Percentiles rank a stretch among this genome's conserved stretches.
Conservation (phyloP, 192 early-diverging fungal species). For the Linnemannia schmuckeri region DNA sequence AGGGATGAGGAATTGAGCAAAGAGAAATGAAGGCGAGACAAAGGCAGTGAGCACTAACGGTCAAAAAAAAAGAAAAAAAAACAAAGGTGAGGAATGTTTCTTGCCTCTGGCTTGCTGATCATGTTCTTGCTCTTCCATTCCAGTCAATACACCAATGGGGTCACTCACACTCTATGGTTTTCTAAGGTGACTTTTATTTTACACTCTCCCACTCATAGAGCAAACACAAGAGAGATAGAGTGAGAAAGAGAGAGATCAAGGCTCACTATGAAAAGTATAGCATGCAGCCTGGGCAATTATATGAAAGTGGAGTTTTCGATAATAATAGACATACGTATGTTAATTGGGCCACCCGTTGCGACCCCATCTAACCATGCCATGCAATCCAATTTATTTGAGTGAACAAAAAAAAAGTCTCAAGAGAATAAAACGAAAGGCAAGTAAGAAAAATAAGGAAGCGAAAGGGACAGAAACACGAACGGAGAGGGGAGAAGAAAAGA, state of each 20-base stretch:
- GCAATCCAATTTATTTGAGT: slow-evolving; percentile 1
- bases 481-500: background rate
- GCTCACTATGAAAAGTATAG: background rate
- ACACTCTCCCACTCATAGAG: background rate
- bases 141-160: background rate
- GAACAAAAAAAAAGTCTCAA: background rate
- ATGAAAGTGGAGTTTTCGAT: slow-evolving; percentile 8
- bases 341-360: background rate
- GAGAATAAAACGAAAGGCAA: background rate
- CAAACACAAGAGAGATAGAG: too few species aligned
- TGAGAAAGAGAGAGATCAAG: background rate
- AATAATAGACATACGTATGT: background rate
- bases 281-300: background rate
- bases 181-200: background rate
- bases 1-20: background rate
- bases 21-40: slow-evolving; percentile 16
- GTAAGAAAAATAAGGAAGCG: too few species aligned
- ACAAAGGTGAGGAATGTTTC: background rate
- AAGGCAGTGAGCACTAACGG: background rate
- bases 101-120: background rate
- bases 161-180: background rate
- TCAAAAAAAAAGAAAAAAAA: background rate
- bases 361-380: background rate
- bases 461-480: too few species aligned
- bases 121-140: background rate